Conservation (phyloP, 192 early-diverging fungal genomes). For the Kappamyces sp. region DNA sequence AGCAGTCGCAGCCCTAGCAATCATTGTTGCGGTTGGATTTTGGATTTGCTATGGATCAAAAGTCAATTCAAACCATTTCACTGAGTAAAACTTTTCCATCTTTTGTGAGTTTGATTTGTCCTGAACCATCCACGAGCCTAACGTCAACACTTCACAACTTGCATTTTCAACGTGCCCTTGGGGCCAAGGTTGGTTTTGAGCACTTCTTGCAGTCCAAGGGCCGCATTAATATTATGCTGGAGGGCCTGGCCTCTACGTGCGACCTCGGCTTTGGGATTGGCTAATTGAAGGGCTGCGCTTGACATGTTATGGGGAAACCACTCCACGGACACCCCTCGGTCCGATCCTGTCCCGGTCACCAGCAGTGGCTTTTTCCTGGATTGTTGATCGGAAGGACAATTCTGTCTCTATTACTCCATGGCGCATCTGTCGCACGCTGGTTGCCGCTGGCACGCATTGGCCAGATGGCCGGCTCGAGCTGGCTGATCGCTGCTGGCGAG, state of each 20-base stretch:
- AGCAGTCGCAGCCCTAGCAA: slow-evolving; percentile 96
- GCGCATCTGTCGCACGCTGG: too few species aligned
- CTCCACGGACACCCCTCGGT: too few species aligned
- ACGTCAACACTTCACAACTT: background rate
- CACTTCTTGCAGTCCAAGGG: slow-evolving; percentile 92
- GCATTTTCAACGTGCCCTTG: slow-evolving; percentile 98
- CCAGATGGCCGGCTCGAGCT: too few species aligned
- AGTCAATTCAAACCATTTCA: slow-evolving; percentile 76
- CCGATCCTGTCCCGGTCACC: too few species aligned
- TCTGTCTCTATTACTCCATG: too few species aligned
- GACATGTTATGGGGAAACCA: slow-evolving; percentile 28
- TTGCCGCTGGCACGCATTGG: too few species aligned
- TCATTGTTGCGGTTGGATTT: slow-evolving; percentile 99
- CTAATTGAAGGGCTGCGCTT: slow-evolving; percentile 81
- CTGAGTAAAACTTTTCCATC: slow-evolving; percentile 97
- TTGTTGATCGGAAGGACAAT: too few species aligned
- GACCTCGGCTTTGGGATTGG: slow-evolving; percentile 98
- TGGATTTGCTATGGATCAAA: slow-evolving; percentile 83
- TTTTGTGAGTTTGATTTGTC: slow-evolving; percentile 95
- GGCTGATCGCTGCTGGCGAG: too few species aligned
- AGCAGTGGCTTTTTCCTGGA: too few species aligned
- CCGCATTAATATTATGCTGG: slow-evolving; percentile 92
- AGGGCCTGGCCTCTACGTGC: slow-evolving; percentile 96
- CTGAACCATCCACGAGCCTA: slow-evolving; percentile 93
- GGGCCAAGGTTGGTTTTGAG: slow-evolving; percentile 95